A percentile compares a stretch with the other conserved stretches of the same genome.
phyloP scores from a whole-genome alignment of 768 basidiomycete genomes.

The Macrolepiota fuliginosa region DNA sequence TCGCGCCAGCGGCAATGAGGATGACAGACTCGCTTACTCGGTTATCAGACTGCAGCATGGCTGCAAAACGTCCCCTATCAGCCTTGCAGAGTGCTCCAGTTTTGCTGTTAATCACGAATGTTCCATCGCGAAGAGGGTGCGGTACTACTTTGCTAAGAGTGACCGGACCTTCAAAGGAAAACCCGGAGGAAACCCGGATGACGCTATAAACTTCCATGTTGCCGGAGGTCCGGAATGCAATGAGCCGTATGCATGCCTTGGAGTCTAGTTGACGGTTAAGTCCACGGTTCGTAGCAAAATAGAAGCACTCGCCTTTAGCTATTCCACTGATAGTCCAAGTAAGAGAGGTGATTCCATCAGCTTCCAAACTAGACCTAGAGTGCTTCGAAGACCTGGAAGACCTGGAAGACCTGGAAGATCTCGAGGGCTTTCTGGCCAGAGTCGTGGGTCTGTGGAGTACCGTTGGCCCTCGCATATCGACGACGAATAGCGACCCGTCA shows the following conservation, averaged over 20 bases:
- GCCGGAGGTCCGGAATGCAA: slow-evolving; percentile 61
- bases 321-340: slow-evolving; percentile 66
- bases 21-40: slow-evolving; percentile 27
- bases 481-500: slow-evolving; percentile 54
- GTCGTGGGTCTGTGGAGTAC: slow-evolving; percentile 52
- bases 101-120: slow-evolving; percentile 55
- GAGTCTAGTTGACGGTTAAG: slow-evolving; percentile 30
- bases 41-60: slow-evolving; percentile 26
- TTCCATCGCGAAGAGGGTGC: slow-evolving; percentile 43
- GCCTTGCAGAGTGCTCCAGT: slow-evolving; percentile 45
- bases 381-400: slow-evolving; percentile 24
- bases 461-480: slow-evolving; percentile 75
- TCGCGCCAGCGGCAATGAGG: slow-evolving; percentile 50
- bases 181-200: slow-evolving; percentile 29
- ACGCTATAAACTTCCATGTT: slow-evolving; percentile 58
- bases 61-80: slow-evolving; percentile 39
- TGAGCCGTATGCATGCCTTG: slow-evolving; percentile 52
- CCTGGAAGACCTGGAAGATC: slow-evolving; percentile 30
- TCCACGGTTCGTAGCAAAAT: neutral
- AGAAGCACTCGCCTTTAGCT: slow-evolving; percentile 42
- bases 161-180: slow-evolving; percentile 35
- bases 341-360: slow-evolving; percentile 51
- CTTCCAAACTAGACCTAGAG: slow-evolving; percentile 35
- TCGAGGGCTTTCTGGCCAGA: slow-evolving; percentile 33
- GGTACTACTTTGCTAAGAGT: slow-evolving; percentile 36